Percentiles rank a stretch among this genome's conserved stretches.
Evolutionary conservation across 176 grass and related monocot species (phyloP).

Genomic region (Zizania latifolia): DNA sequence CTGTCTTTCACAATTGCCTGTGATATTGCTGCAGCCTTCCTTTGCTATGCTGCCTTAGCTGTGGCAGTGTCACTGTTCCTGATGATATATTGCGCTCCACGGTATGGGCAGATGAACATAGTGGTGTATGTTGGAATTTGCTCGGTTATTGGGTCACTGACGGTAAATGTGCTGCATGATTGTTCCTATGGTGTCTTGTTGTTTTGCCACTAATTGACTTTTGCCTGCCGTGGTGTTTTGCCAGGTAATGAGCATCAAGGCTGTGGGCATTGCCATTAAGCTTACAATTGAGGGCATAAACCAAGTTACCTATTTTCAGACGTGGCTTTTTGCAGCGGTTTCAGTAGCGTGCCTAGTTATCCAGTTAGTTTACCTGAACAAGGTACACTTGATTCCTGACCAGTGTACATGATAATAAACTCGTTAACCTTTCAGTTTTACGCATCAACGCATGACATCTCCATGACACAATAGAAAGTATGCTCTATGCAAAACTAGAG

Average conservation of each 20-base stretch:
- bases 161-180: conserved; percentile 44
- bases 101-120: conserved; percentile 87
- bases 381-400: conserved; percentile 41
- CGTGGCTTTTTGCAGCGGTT: conserved; percentile 83
- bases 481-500: too few relatives aligned
- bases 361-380: conserved; percentile 94
- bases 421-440: neutral
- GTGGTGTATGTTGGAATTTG: conserved; percentile 92
- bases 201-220: conserved; percentile 9
- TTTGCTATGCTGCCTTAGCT: conserved; percentile 67
- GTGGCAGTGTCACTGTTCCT: conserved; percentile 66
- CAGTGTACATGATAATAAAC: neutral
- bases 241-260: conserved; percentile 98
- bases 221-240: conserved; percentile 2
- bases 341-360: conserved; percentile 69
- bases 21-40: conserved; percentile 54
- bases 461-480: neutral
- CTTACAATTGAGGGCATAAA: conserved; percentile 82
- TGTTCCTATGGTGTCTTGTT: neutral
- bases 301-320: conserved; percentile 85
- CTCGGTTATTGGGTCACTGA: conserved; percentile 83
- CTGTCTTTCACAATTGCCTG: conserved; percentile 5
- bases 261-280: conserved; percentile 87
- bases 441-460: neutral
- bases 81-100: conserved; percentile 74